Evolutionary conservation across 371 early-diverging fungal species (phyloP), one percentile per base, ranked within the genome.

Genomic region (Nematocida homosporus): DNA sequence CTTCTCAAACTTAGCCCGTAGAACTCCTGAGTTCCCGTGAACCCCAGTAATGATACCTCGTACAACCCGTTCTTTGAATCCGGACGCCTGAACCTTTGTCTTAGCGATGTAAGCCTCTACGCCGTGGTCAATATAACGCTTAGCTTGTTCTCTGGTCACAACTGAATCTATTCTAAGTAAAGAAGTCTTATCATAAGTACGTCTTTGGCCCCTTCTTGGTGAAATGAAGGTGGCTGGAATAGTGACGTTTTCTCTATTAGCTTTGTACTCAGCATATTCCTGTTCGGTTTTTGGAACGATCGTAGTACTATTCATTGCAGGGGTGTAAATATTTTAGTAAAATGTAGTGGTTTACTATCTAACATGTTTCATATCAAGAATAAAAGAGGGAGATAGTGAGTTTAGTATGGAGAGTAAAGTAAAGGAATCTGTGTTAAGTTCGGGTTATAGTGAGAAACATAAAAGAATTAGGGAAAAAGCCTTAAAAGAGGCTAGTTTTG

Each of bases 11-110:
- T 65, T 77, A 20, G 79, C 81, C 53, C 77, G 56, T 29, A 84
- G 81, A 16, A 80, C 68, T n/a, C 84, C 84, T 50, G 63, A 76
- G 50, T 81, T 81, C 29, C 84, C 84, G 67, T 84, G 84, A 16
- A 66, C 56, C 52, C 68, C 78, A 5, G 48, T 53, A 27, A 77
- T 48, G 66, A 59, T 59, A 56, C 77, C 66, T 16, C 78, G 76
- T 35, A 78, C 76, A 40, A 80, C 82, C 41, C 80, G 59, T 23
- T 69, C 79, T 50, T 72, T 57, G 42, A 51, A 56, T 59, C 25
- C 47, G 34, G 54, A 56, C 61, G 77, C 80, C 50, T 80, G 61
- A 23, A 65, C 61, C 29, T 77, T 80, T 0, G 35, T 59, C 30
- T 79, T 80, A 61, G 75, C 63, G 38, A 72, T 72, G 68, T 66